phyloP scores from a whole-genome alignment of 2,329 filamentous ascomycete genomes.

The Basipetospora chlamydospora region DNA sequence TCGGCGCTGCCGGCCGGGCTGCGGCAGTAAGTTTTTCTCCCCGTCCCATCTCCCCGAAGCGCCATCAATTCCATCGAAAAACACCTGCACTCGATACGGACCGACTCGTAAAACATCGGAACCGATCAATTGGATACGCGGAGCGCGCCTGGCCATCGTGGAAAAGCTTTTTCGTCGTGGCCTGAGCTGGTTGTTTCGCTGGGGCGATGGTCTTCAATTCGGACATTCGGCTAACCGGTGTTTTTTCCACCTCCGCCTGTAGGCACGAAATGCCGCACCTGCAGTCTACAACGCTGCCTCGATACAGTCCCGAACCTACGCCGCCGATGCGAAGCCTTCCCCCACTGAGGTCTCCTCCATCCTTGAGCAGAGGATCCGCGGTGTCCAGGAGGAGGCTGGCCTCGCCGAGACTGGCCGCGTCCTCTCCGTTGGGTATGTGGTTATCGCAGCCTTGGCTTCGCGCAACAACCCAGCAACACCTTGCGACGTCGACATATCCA shows the following conservation, averaged over 20 bases:
- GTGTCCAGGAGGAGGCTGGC: conserved; percentile 90
- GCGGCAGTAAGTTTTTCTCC: conserved; percentile 69
- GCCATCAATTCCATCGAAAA: conserved; percentile 31
- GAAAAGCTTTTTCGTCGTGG: conserved; percentile 14
- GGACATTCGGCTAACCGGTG: conserved; percentile 37
- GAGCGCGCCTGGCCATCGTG: conserved; percentile 2
- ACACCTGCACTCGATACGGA: conserved; percentile 21
- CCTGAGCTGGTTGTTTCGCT: conserved; percentile 11
- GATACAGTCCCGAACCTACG: conserved; percentile 73
- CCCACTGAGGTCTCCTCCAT: conserved; percentile 99
- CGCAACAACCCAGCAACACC: conserved; percentile 1
- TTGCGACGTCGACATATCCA: neutral
- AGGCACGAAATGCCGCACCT: conserved; percentile 81
- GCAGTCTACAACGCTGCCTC: conserved; percentile 56
- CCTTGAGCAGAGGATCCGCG: conserved; percentile 97
- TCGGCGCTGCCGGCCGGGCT: conserved; percentile 84
- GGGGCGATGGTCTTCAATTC: conserved; percentile 2
- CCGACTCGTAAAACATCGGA: neutral
- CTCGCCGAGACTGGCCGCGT: conserved; percentile 98
- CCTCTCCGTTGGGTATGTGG: conserved; percentile 91
- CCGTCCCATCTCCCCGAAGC: conserved; percentile 20
- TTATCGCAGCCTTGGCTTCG: conserved; percentile 8
- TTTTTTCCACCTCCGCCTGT: conserved; percentile 27
- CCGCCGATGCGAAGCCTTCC: conserved; percentile 62
- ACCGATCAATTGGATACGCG: neutral